Conservation (phyloP, 495 filamentous ascomycete genomes). For the Penicillium atrosanguineum region DNA sequence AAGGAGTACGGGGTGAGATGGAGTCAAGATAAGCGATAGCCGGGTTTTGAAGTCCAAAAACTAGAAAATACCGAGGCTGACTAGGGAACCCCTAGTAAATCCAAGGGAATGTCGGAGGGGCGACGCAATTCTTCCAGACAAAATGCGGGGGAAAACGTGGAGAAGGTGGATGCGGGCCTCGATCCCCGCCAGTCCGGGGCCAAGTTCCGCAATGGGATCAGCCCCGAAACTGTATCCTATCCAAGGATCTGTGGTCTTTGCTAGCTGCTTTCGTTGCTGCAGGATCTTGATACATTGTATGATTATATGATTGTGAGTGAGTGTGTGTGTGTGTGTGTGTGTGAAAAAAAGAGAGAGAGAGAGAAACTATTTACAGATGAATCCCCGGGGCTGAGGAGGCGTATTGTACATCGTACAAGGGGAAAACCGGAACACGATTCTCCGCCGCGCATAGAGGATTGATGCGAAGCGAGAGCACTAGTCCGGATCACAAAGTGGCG, state of each 20-base stretch:
- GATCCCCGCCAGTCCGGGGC: constrained; percentile 6
- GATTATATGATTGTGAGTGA: not conserved
- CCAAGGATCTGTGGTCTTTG: not conserved
- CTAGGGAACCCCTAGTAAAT: constrained; percentile 1
- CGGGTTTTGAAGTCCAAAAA: constrained; percentile 16
- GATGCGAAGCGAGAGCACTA: not conserved
- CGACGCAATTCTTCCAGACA: not conserved
- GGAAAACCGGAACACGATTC: not conserved
- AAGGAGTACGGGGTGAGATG: not conserved
- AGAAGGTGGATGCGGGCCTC: constrained; percentile 18
- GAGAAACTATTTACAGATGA: constrained; percentile 1
- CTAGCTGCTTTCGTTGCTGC: not conserved
- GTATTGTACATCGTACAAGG: not conserved
- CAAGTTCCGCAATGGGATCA: constrained; percentile 15
- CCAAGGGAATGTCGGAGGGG: not conserved
- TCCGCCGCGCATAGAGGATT: not conserved
- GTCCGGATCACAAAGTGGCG: not conserved
- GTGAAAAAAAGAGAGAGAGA: too few species aligned
- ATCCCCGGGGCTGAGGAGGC: not conserved
- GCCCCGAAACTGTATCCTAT: constrained; percentile 21
- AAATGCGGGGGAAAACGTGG: constrained; percentile 32
- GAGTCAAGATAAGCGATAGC: constrained; percentile 23
- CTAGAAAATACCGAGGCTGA: constrained; percentile 34
- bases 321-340: too few species aligned
- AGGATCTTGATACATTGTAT: not conserved